A percentile compares a stretch with the other conserved stretches of the same genome.
phyloP scores from a whole-genome alignment of 805 yeast genomes.

The Teunomyces gatunensis region DNA sequence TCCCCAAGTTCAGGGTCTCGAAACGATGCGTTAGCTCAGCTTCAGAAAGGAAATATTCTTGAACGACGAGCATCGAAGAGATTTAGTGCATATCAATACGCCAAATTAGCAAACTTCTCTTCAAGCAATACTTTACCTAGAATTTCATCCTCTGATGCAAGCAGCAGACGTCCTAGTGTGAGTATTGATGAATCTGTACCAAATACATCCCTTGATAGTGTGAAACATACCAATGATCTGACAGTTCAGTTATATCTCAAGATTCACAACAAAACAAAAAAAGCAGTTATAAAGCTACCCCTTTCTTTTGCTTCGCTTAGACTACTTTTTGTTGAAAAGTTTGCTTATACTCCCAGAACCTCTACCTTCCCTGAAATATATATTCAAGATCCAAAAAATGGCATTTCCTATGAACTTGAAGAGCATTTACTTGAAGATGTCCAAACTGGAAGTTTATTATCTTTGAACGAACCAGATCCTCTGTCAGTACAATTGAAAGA shows the following conservation, averaged over 20 bases:
- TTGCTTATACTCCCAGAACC: constrained; percentile 76
- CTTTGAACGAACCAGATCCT: constrained; percentile 49
- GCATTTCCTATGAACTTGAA: constrained; percentile 77
- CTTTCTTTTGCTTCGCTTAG: constrained; percentile 54
- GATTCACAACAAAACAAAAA: constrained; percentile 53
- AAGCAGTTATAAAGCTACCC: constrained; percentile 45
- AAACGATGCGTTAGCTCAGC: constrained; percentile 65
- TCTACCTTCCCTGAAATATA: constrained; percentile 76
- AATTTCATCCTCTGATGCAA: constrained; percentile 7
- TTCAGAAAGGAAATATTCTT: constrained; percentile 79
- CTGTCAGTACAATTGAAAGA: constrained; percentile 16
- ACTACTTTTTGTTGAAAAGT: constrained; percentile 78
- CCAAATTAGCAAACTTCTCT: constrained; percentile 57
- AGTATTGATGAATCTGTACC: neutral
- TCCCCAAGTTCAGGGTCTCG: neutral
- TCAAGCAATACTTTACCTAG: constrained; percentile 12
- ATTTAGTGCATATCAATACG: constrained; percentile 89
- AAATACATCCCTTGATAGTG: neutral
- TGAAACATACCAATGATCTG: neutral
- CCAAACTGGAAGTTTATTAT: constrained; percentile 55
- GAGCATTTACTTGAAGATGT: constrained; percentile 62
- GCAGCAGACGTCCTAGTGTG: constrained; percentile 3
- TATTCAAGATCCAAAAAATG: constrained; percentile 57
- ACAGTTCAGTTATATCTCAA: constrained; percentile 44
- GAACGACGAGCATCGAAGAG: constrained; percentile 93